Conservation (phyloP, 2,329 filamentous ascomycete genomes). For the Ophiocordyceps sinensis region DNA sequence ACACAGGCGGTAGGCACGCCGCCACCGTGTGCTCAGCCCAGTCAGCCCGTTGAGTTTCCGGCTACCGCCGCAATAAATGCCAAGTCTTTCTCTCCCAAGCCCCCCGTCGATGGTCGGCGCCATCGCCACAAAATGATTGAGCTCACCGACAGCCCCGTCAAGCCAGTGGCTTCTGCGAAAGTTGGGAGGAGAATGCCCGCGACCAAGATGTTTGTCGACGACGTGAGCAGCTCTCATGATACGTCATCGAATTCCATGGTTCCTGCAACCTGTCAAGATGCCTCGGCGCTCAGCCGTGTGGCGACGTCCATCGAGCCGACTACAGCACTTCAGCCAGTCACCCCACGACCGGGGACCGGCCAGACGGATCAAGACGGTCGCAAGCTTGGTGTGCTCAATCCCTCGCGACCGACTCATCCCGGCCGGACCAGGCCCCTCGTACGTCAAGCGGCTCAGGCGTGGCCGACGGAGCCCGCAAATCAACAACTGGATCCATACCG, state of each 20-base stretch:
- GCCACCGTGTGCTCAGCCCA: slow-evolving; percentile 18
- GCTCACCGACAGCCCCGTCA: slow-evolving; percentile 6
- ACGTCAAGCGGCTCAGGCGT: not conserved
- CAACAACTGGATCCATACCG: slow-evolving; percentile 15
- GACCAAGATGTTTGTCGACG: slow-evolving; percentile 8
- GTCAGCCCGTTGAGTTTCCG: slow-evolving; percentile 9
- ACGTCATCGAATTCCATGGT: slow-evolving; percentile 16
- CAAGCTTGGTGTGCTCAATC: too few relatives aligned
- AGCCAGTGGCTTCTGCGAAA: slow-evolving; percentile 2
- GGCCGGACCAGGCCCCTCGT: not conserved
- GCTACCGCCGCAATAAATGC: slow-evolving; percentile 4
- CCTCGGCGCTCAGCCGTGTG: not conserved
- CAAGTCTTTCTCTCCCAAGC: not conserved
- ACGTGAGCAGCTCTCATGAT: slow-evolving; percentile 11
- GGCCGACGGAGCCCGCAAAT: not conserved
- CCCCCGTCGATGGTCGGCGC: slow-evolving; percentile 2
- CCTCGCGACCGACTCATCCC: not conserved
- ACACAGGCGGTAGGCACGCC: slow-evolving; percentile 11
- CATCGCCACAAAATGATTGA: slow-evolving; percentile 13
- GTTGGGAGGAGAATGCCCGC: slow-evolving; percentile 9
- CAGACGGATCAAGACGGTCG: too few relatives aligned
- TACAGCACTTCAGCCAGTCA: too few relatives aligned
- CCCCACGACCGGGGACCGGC: too few relatives aligned
- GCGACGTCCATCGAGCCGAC: too few relatives aligned
- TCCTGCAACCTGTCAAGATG: slow-evolving; percentile 8